Evolutionary conservation across 2,329 filamentous ascomycete species (phyloP).

Genomic region (Colletotrichum nymphaeae): DNA sequence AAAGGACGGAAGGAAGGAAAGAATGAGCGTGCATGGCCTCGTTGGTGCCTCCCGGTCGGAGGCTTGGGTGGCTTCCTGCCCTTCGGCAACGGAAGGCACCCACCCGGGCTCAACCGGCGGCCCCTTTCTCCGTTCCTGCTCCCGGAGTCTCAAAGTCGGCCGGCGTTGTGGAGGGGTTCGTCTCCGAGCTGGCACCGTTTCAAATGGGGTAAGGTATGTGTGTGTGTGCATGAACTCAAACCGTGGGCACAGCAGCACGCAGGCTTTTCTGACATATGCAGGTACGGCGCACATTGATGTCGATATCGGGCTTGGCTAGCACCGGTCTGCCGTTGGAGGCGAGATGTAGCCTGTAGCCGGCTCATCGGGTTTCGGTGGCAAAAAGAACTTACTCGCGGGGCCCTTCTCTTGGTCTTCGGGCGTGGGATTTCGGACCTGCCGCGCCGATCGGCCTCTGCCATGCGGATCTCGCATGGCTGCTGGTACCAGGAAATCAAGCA

Average conservation of each 20-base stretch:
- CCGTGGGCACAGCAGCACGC: neutral
- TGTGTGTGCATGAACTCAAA: neutral
- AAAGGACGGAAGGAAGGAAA: neutral
- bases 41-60: neutral
- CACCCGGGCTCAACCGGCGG: no score
- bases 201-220: neutral
- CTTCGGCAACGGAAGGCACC: neutral
- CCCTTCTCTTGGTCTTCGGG: neutral
- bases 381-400: neutral
- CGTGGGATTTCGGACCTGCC: neutral
- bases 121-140: neutral
- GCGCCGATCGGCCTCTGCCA: neutral
- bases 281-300: constrained; percentile 26
- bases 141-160: neutral
- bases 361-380: neutral
- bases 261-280: constrained; percentile 10
- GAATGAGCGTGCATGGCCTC: neutral
- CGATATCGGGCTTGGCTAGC: neutral
- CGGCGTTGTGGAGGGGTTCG: neutral
- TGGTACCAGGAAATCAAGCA: neutral
- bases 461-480: neutral
- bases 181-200: neutral
- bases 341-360: neutral
- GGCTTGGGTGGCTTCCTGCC: neutral
- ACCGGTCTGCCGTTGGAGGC: no score